phyloP scores from a whole-genome alignment of 805 yeast species.

The Wickerhamiella shivajii region DNA sequence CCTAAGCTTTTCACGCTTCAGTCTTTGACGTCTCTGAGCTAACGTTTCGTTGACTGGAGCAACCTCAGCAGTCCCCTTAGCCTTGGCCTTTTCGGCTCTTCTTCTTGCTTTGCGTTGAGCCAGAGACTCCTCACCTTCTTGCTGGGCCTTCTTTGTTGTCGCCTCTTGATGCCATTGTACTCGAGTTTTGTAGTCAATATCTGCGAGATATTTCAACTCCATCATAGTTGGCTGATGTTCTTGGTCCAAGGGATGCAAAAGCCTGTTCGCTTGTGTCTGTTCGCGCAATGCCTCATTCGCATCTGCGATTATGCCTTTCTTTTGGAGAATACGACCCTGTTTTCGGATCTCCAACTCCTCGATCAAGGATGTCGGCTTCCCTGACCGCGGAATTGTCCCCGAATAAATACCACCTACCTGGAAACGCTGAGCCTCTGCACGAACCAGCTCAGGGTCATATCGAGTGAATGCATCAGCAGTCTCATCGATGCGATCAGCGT shows the following conservation, averaged over 20 bases:
- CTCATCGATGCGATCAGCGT: slow-evolving; percentile 4
- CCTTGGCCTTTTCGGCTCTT: slow-evolving; percentile 10
- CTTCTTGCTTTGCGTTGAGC: slow-evolving; percentile 22
- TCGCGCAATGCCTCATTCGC: slow-evolving; percentile 11
- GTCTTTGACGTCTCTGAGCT: slow-evolving; percentile 17
- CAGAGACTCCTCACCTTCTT: slow-evolving; percentile 20
- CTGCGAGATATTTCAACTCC: slow-evolving; percentile 22
- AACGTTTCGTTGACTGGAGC: slow-evolving; percentile 14
- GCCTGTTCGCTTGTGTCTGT: slow-evolving; percentile 4
- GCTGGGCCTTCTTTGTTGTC: slow-evolving; percentile 10
- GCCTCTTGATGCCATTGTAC: slow-evolving; percentile 17
- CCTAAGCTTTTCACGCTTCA: slow-evolving; percentile 5
- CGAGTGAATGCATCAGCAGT: slow-evolving; percentile 21
- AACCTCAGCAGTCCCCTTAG: not conserved
- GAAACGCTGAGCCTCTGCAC: slow-evolving; percentile 18
- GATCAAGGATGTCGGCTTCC: slow-evolving; percentile 23
- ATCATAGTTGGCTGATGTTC: slow-evolving; percentile 19
- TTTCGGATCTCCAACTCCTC: slow-evolving; percentile 27
- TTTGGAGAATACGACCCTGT: slow-evolving; percentile 21
- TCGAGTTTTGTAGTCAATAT: slow-evolving; percentile 20
- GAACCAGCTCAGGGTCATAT: slow-evolving; percentile 18
- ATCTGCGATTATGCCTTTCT: slow-evolving; percentile 17
- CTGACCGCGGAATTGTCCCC: slow-evolving; percentile 10
- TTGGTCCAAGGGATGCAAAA: slow-evolving; percentile 20
- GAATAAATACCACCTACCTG: slow-evolving; percentile 17